Conservation (phyloP, 75 land plant species). For the Selaginella tamariscina region DNA sequence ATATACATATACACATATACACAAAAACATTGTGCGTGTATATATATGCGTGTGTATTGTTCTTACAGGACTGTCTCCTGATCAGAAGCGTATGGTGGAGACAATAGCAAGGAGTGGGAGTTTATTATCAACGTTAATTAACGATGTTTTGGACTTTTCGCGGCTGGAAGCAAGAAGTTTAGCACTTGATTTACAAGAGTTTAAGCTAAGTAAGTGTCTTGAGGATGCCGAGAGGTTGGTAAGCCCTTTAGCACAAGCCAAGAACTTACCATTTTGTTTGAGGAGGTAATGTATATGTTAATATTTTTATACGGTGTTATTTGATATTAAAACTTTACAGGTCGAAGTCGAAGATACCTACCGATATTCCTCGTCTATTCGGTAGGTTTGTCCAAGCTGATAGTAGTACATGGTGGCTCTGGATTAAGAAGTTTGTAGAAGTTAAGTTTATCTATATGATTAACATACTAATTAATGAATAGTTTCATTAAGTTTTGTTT, state of each 20-base stretch:
- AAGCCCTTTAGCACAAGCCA: constrained; percentile 42
- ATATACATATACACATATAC: no score
- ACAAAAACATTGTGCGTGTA: no score
- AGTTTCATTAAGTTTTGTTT: no score
- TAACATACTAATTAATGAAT: neutral
- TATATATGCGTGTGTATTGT: no score
- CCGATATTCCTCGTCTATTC: constrained; percentile 23
- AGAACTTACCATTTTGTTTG: constrained; percentile 30
- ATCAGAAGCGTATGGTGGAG: constrained; percentile 45
- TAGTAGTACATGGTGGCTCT: constrained; percentile 25
- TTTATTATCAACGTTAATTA: constrained; percentile 48
- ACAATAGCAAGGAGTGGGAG: constrained; percentile 47
- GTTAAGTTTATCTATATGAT: constrained; percentile 16
- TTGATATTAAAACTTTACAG: neutral
- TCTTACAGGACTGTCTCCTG: constrained; percentile 29
- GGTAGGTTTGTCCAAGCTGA: constrained; percentile 27
- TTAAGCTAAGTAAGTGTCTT: constrained; percentile 43
- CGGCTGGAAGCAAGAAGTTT: constrained; percentile 39
- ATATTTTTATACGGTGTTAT: neutral
- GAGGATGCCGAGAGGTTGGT: constrained; percentile 47
- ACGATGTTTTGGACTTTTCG: constrained; percentile 56
- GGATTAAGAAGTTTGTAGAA: constrained; percentile 50
- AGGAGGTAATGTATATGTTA: neutral
- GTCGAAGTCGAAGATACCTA: constrained; percentile 25
- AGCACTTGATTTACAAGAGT: constrained; percentile 37